Evolutionary conservation across 2,329 filamentous ascomycete genomes (phyloP).

Genomic region (Colletotrichum incanum): DNA sequence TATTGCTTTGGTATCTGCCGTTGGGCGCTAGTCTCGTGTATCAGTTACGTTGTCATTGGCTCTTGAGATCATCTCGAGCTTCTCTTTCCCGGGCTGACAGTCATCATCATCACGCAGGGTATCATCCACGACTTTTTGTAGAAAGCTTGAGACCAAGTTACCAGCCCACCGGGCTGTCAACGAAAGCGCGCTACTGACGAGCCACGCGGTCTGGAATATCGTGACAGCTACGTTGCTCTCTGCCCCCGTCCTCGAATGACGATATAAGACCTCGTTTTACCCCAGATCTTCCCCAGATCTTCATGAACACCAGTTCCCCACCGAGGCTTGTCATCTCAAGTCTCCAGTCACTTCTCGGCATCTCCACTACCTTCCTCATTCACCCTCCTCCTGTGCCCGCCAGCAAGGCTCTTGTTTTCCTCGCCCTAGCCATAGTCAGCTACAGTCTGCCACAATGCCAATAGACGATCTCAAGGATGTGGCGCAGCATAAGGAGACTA

Average conservation of each 20-base stretch:
- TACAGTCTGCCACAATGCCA: neutral
- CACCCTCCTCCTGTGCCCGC: too few species aligned
- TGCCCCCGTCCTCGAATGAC: neutral
- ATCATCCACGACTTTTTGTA: neutral
- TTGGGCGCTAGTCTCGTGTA: neutral
- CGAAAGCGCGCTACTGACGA: neutral
- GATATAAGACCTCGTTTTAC: neutral
- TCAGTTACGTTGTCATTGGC: neutral
- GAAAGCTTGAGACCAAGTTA: neutral
- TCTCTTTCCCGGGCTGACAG: neutral
- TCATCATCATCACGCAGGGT: neutral
- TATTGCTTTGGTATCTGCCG: neutral
- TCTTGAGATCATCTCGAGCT: neutral
- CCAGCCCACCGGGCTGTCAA: neutral
- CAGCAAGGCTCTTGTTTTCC: too few species aligned
- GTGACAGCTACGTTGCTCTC: neutral
- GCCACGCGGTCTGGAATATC: neutral
- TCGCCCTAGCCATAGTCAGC: too few species aligned
- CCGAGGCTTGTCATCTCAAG: too few species aligned
- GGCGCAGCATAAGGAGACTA: neutral
- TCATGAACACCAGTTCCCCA: neutral
- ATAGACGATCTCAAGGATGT: constrained; percentile 8
- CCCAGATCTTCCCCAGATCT: neutral
- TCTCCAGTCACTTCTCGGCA: neutral
- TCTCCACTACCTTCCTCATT: too few species aligned